Conservation (phyloP, 1,284 basidiomycete species). For the Heterobasidion annosum region DNA sequence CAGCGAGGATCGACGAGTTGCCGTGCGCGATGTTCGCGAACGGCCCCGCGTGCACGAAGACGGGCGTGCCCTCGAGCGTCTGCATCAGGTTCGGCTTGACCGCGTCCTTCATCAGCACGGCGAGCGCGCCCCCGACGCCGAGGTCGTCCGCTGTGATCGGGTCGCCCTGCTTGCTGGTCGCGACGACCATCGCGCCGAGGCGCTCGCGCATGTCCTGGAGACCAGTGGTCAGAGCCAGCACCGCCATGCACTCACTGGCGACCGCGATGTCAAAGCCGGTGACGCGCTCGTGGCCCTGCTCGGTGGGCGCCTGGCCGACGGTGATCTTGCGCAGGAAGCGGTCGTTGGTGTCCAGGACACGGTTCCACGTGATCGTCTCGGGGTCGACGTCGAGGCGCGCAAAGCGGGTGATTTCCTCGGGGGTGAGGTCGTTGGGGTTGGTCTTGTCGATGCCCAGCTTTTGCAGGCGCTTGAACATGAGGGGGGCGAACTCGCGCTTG, state of each 20-base stretch:
- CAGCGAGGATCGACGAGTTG: constrained; percentile 97
- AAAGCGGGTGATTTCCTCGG: constrained; percentile 87
- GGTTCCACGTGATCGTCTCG: constrained; percentile 95
- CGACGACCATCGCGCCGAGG: constrained; percentile 94
- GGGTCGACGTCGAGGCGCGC: constrained; percentile 91
- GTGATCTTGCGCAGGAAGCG: constrained; percentile 94
- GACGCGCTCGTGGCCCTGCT: constrained; percentile 83
- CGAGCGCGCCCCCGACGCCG: constrained; percentile 91
- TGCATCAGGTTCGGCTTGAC: constrained; percentile 99
- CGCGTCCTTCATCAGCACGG: constrained; percentile 97
- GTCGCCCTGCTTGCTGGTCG: constrained; percentile 87
- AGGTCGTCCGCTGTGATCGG: constrained; percentile 96
- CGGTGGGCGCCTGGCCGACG: constrained; percentile 84
- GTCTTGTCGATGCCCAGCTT: constrained; percentile 97
- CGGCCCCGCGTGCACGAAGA: constrained; percentile 97
- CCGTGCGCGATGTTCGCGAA: constrained; percentile 99
- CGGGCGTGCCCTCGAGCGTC: constrained; percentile 96
- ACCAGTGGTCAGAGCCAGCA: constrained; percentile 85
- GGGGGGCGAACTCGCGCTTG: constrained; percentile 87
- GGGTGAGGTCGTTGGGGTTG: constrained; percentile 85
- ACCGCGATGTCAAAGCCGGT: constrained; percentile 97
- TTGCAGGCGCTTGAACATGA: constrained; percentile 93
- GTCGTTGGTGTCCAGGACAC: constrained; percentile 95
- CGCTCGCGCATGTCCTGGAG: constrained; percentile 89
- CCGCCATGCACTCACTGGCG: constrained; percentile 98